Evolutionary conservation across 352 stramenopile genomes (phyloP), one percentile per base, ranked within the genome.

Genomic region (Pythium apleroticum): DNA sequence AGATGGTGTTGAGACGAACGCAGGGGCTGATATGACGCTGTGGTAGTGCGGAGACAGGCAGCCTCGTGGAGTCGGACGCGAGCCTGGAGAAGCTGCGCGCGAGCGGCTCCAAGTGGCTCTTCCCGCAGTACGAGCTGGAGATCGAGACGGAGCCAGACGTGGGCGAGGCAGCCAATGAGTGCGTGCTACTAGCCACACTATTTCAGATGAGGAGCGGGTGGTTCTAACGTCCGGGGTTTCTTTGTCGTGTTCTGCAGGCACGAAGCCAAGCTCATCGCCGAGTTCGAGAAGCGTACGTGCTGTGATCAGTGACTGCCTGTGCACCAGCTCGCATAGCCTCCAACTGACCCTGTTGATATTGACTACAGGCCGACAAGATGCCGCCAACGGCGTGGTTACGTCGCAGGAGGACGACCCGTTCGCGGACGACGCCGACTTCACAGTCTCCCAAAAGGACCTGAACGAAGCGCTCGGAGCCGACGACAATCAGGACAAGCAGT

Each of bases 101-200:
- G 3, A 73, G 82, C 30, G 86, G 86, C 14, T 88, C 81, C 53
- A 90, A 81, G 65, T 91, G 79, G 75, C 9, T 93, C 52, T 95
- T 93, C 72, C 84, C 86, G 0, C 65, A 86, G 60, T 86, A 90
- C 56, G 70, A 85, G 20, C 61, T 95, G n/a, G 81, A 89, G 55
- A 93, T 93, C 39, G 86, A 95, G 54, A 73, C 82, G 35, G 84
- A 95, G 56, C 84, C 84, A 0, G 82, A 93, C 57, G 75, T 69
- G 27, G 70, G 67, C 41, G 71, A 86, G 28, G 84, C 83, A 5
- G 80, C 63, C 3, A 90, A 90, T 59, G 81, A 90, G 78, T 85
- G 62, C 41, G 77, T 75, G 22, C 2, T 10, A n/a, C 4, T 10
- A n/a, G 17, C 39, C 6, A 12, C 0, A n/a, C n/a, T n/a, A n/a